Evolutionary conservation across 495 filamentous ascomycete species (phyloP), one percentile per base, ranked within the genome.

Genomic region (Hyaloscypha bicolor): DNA sequence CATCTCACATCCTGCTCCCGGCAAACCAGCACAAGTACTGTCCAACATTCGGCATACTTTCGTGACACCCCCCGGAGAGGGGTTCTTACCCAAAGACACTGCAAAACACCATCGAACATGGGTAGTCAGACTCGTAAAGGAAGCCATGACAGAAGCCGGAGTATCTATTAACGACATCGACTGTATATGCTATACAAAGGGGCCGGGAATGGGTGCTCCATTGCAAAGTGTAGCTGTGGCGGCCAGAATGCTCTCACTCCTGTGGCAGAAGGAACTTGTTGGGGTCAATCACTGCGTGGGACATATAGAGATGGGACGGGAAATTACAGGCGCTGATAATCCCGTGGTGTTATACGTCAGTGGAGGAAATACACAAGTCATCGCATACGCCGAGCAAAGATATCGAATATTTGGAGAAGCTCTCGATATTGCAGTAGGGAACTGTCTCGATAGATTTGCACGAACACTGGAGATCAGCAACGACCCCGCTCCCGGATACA

Each of bases 341-440:
- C 95, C 95, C 1, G 91, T 97, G 31, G 95, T 99, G 32, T 82
- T 99, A 53, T 99, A 99, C 80, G 95, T 99, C 39, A 93, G 89
- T 21, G 95, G 95, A 63, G 95, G 95, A 62, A 99, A 99, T 82
- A 97, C 94, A 37, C 96, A 98, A 78, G 94, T 98, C 9, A 98
- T 99, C 71, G 95, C 95, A 35, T 99, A 98, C 82, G 92, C 92
- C 56, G 88, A 92, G 58, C 92, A 93, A 75, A 85, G 93, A 63
- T 99, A 99, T 80, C 90, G 95, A 25, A 98, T 99, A 75, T 99
- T 99, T 78, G 95, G 95, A 55, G 95, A 99, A 80, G 91, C 96
- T 6, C 88, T 99, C 25, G 95, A 99, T 74, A 97, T 99, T 69
- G 95, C 95, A 9, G 94, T 99, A 1, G 95, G 95, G 3, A 98